A percentile compares a stretch with the other conserved stretches of the same genome.
These are phyloP conservation scores for Globisporangium ultimum DNA, from an alignment of 352 stramenopile genomes.

Conservation along the genomic window DNA sequence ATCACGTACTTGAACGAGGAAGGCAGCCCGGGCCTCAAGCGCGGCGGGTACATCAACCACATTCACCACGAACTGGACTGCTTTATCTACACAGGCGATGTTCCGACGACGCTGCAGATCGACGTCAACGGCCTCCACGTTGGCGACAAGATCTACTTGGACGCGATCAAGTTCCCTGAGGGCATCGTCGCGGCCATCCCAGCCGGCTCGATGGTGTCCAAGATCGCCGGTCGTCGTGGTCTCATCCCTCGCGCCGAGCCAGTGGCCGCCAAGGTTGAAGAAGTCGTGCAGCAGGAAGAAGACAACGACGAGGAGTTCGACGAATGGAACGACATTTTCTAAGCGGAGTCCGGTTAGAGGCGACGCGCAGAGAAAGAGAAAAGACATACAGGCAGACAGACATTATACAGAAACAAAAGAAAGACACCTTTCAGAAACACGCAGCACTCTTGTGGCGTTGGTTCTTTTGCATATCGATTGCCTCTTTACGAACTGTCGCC, in stretches of 20 bases:
- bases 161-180: conserved; percentile 74
- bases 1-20: conserved; percentile 93
- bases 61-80: conserved; percentile 85
- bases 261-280: conserved; percentile 57
- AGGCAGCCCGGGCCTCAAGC: conserved; percentile 92
- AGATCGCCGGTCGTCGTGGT: conserved; percentile 83
- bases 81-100: conserved; percentile 66
- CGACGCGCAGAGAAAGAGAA: background rate
- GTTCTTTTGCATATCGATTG: background rate
- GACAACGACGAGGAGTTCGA: conserved; percentile 80
- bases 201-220: conserved; percentile 69
- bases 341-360: conserved; percentile 15
- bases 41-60: conserved; percentile 92
- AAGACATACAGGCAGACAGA: conserved; percentile 9
- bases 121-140: conserved; percentile 88
- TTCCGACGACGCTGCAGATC: conserved; percentile 73
- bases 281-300: conserved; percentile 59
- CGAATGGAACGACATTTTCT: conserved; percentile 89
- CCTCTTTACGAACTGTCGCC: background rate
- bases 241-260: conserved; percentile 74
- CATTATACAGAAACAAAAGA: background rate
- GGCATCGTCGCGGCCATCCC: conserved; percentile 64
- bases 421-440: background rate
- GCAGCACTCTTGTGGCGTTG: background rate
- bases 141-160: conserved; percentile 76